A percentile compares a stretch with the other conserved stretches of the same genome.
These are phyloP conservation scores for Anthracocystis panici-leucophaei DNA, from an alignment of 1,284 basidiomycete genomes.

Conservation along the genomic window DNA sequence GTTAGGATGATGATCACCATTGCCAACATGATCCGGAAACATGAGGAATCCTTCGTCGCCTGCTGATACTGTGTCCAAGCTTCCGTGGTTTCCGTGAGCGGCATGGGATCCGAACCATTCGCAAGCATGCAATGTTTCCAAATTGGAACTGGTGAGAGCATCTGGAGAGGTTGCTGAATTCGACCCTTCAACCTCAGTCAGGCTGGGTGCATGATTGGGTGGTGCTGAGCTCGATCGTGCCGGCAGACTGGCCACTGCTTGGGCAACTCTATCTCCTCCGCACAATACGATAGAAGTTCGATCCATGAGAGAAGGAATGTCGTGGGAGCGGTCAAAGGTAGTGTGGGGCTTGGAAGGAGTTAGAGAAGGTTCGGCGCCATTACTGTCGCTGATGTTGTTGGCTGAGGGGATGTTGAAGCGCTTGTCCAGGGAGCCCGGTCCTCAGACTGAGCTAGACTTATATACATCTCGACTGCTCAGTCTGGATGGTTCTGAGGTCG, in stretches of 20 bases:
- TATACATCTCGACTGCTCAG: not conserved
- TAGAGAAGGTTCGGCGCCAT: not conserved
- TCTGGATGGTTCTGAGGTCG: not conserved
- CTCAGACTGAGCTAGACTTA: not conserved
- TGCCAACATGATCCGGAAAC: not conserved
- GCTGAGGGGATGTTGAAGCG: not conserved
- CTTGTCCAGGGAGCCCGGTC: not conserved
- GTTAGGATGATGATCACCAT: not conserved
- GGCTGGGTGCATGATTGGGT: not conserved
- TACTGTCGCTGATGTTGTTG: not conserved
- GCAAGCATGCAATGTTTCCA: not conserved
- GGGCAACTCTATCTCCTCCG: not conserved
- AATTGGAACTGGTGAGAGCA: not conserved
- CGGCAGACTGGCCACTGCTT: not conserved
- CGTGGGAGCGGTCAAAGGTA: not conserved
- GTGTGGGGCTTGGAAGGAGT: not conserved
- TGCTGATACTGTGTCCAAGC: not conserved
- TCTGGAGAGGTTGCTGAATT: not conserved
- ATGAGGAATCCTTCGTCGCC: not conserved
- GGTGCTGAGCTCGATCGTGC: constrained; percentile 20
- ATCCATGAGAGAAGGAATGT: constrained; percentile 13
- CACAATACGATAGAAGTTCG: not conserved
- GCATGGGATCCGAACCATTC: constrained; percentile 5
- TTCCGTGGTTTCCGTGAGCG: not conserved
- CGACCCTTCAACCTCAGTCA: not conserved